These are phyloP conservation scores for Agrocybe chaxingu DNA, from an alignment of 768 basidiomycete genomes.

Conservation along the genomic window DNA sequence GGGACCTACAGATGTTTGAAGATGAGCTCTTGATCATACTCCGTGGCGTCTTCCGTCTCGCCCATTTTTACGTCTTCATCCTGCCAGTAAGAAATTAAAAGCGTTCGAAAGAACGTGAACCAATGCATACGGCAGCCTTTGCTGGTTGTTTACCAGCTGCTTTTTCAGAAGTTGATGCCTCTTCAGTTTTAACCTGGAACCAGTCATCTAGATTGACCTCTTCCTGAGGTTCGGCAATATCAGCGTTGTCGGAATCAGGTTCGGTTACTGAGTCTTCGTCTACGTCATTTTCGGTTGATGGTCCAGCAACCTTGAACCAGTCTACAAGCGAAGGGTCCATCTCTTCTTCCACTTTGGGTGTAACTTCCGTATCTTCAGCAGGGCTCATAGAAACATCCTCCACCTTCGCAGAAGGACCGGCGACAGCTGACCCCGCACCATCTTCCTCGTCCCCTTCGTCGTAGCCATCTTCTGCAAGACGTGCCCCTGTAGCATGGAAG, in stretches of 20 bases:
- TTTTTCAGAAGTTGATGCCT: conserved; percentile 4
- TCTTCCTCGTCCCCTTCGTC: conserved; percentile 31
- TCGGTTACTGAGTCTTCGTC: conserved; percentile 61
- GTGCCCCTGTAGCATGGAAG: conserved; percentile 63
- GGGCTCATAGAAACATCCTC: conserved; percentile 8
- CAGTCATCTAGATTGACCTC: conserved; percentile 36
- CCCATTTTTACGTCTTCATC: conserved; percentile 60
- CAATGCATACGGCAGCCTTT: conserved; percentile 5
- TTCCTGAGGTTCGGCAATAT: conserved; percentile 32
- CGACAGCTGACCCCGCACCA: conserved; percentile 3
- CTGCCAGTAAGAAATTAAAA: conserved; percentile 1
- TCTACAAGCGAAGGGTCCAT: conserved; percentile 50
- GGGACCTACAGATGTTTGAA: conserved; percentile 76
- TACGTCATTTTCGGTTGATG: conserved; percentile 23
- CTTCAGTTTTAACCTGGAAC: conserved; percentile 29
- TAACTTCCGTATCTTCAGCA: conserved; percentile 14
- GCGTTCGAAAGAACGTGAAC: not conserved
- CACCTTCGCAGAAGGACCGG: conserved; percentile 4
- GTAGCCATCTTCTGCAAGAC: conserved; percentile 52
- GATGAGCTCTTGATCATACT: conserved; percentile 76
- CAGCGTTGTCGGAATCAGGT: conserved; percentile 66
- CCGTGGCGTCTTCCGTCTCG: conserved; percentile 61
- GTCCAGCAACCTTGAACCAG: conserved; percentile 50
- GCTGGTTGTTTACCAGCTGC: conserved; percentile 10
- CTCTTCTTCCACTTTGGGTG: conserved; percentile 21